Evolutionary conservation across 2,329 filamentous ascomycete species (phyloP).

Genomic region (Neoscytalidium dimidiatum): DNA sequence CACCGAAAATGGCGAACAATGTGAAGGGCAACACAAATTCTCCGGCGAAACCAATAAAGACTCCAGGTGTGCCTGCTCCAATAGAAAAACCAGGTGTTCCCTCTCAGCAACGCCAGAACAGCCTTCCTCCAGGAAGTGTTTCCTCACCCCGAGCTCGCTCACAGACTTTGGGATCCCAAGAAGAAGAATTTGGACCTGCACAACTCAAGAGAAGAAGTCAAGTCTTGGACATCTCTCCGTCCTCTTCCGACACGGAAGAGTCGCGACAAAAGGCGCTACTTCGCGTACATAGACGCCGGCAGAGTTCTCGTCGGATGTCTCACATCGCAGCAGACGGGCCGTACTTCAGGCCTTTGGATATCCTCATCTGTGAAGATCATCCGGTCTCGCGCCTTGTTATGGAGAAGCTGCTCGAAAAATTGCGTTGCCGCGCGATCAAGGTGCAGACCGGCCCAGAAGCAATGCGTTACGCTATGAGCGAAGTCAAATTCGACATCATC

Average conservation of each 20-base stretch:
- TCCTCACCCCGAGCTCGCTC: slow-evolving; percentile 73
- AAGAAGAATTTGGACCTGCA: slow-evolving; percentile 58
- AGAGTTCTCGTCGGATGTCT: slow-evolving; percentile 91
- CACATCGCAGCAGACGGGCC: slow-evolving; percentile 86
- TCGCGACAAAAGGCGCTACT: slow-evolving; percentile 87
- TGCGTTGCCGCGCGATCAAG: slow-evolving; percentile 90
- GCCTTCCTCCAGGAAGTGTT: slow-evolving; percentile 26
- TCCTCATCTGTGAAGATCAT: slow-evolving; percentile 96
- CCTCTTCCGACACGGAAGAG: slow-evolving; percentile 95
- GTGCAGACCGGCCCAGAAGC: slow-evolving; percentile 89
- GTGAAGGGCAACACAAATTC: slow-evolving; percentile 57
- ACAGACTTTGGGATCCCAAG: slow-evolving; percentile 90
- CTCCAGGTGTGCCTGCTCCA: slow-evolving; percentile 47
- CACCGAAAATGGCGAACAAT: slow-evolving; percentile 59
- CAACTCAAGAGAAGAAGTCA: slow-evolving; percentile 93
- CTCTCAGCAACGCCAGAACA: slow-evolving; percentile 35
- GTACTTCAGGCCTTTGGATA: slow-evolving; percentile 85
- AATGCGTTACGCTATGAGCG: slow-evolving; percentile 89
- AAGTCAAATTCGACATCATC: slow-evolving; percentile 98
- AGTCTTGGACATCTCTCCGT: slow-evolving; percentile 94
- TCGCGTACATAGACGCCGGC: slow-evolving; percentile 88
- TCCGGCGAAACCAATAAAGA: slow-evolving; percentile 51
- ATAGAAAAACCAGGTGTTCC: slow-evolving; percentile 35
- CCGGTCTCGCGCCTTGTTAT: slow-evolving; percentile 97
- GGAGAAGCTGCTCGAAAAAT: slow-evolving; percentile 94